These are phyloP conservation scores for Claviceps sp. DNA, from an alignment of 2,329 filamentous ascomycete species.

Conservation along the genomic window DNA sequence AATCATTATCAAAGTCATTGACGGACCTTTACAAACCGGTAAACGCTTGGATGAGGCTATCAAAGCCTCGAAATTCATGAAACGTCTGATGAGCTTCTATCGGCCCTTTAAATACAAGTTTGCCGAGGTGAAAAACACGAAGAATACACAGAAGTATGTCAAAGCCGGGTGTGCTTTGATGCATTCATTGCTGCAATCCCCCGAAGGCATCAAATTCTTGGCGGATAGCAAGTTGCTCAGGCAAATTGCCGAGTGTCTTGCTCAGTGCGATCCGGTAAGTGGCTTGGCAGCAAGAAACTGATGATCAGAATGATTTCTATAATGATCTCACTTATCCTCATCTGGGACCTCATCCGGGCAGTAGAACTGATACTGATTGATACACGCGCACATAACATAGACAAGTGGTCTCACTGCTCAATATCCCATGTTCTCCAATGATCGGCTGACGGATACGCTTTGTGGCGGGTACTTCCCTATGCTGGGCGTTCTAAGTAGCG, in stretches of 20 bases:
- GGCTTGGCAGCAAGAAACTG: background rate
- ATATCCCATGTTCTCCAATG: conserved; percentile 76
- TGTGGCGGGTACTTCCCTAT: conserved; percentile 91
- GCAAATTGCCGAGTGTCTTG: conserved; percentile 89
- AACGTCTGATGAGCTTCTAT: conserved; percentile 87
- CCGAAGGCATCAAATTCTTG: conserved; percentile 74
- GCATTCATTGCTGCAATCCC: conserved; percentile 70
- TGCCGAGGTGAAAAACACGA: conserved; percentile 76
- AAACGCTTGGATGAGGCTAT: conserved; percentile 90
- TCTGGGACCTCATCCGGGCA: background rate
- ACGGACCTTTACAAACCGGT: conserved; percentile 80
- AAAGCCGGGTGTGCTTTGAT: conserved; percentile 80
- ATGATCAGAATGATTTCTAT: background rate
- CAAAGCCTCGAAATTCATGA: conserved; percentile 91
- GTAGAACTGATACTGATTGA: conserved; percentile 7
- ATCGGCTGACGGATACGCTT: conserved; percentile 73
- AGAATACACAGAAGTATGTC: conserved; percentile 89
- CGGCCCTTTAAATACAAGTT: conserved; percentile 95
- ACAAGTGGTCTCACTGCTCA: conserved; percentile 65
- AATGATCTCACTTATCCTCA: background rate
- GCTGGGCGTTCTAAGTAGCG: conserved; percentile 73
- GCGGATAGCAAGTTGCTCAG: conserved; percentile 85
- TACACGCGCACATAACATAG: conserved; percentile 18
- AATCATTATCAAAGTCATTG: conserved; percentile 76
- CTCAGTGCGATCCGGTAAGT: conserved; percentile 78